Conservation (phyloP, 495 filamentous ascomycete species). For the Talaromyces ruber region DNA sequence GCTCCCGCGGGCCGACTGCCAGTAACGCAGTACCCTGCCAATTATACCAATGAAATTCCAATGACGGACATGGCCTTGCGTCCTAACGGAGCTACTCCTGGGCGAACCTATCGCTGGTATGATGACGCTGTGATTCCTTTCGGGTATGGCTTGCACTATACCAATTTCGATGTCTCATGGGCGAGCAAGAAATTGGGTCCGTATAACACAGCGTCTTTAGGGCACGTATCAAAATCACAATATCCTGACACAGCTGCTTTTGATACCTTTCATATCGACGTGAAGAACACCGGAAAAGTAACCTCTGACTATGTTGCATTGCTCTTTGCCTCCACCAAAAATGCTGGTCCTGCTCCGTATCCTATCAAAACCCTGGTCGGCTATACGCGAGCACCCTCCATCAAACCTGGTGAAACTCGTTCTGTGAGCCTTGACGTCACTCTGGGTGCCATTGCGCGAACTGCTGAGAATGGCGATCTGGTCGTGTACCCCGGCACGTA, state of each 20-base stretch:
- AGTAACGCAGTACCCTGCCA: conserved; percentile 44
- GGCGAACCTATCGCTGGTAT: conserved; percentile 49
- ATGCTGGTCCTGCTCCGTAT: conserved; percentile 41
- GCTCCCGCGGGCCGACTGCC: conserved; percentile 44
- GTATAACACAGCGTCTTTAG: conserved; percentile 15
- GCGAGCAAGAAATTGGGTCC: conserved; percentile 5
- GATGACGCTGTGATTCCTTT: conserved; percentile 36
- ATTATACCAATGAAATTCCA: conserved; percentile 37
- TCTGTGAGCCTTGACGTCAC: conserved; percentile 33
- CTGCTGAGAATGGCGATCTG: conserved; percentile 42
- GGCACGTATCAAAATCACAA: conserved; percentile 16
- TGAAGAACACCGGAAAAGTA: conserved; percentile 39
- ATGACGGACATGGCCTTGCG: conserved; percentile 45
- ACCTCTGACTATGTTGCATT: conserved; percentile 47
- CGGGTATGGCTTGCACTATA: conserved; percentile 40
- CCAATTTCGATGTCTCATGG: conserved; percentile 27
- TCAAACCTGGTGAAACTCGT: conserved; percentile 25
- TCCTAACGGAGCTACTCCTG: conserved; percentile 21
- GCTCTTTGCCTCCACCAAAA: conserved; percentile 36
- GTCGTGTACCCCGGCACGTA: conserved; percentile 53
- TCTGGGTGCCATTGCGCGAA: conserved; percentile 43
- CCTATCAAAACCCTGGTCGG: conserved; percentile 48
- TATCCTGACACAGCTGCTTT: conserved; percentile 11
- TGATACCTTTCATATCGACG: conserved; percentile 24
- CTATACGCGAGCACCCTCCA: conserved; percentile 36